phyloP scores from a whole-genome alignment of 495 filamentous ascomycete genomes.

The Clavariopsis aquatica region DNA sequence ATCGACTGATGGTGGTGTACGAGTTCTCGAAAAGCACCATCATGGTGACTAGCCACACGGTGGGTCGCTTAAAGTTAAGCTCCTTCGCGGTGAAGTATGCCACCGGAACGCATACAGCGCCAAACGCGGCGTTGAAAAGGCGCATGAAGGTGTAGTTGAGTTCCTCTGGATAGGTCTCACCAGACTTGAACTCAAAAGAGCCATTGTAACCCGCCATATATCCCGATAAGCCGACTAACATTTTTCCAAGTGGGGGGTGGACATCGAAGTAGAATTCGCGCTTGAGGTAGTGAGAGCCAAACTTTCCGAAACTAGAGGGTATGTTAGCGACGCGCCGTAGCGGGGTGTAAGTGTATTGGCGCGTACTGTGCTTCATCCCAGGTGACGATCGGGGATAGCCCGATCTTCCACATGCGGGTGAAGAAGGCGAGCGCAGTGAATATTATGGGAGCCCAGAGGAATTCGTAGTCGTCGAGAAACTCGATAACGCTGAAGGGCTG shows the following conservation, averaged over 20 bases:
- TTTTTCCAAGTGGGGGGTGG: slow-evolving; percentile 95
- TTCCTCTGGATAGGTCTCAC: slow-evolving; percentile 89
- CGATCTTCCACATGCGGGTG: slow-evolving; percentile 94
- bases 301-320: slow-evolving; percentile 84
- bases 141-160: slow-evolving; percentile 99
- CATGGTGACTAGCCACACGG: slow-evolving; percentile 90
- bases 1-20: slow-evolving; percentile 96
- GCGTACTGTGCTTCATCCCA: slow-evolving; percentile 97
- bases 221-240: slow-evolving; percentile 94
- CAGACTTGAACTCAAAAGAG: slow-evolving; percentile 99
- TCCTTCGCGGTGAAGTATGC: slow-evolving; percentile 94
- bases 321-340: slow-evolving; percentile 14
- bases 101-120: slow-evolving; percentile 86
- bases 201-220: slow-evolving; percentile 97
- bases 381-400: slow-evolving; percentile 90
- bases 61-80: slow-evolving; percentile 77
- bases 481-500: slow-evolving; percentile 56
- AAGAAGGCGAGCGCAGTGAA: slow-evolving; percentile 90
- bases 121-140: slow-evolving; percentile 93
- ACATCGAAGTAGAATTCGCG: slow-evolving; percentile 99
- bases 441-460: slow-evolving; percentile 80
- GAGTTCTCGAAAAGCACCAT: slow-evolving; percentile 99
- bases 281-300: slow-evolving; percentile 97
- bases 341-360: slow-evolving; percentile 8
- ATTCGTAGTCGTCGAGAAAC: slow-evolving; percentile 77